Evolutionary conservation across 2,329 filamentous ascomycete genomes (phyloP), one percentile per base, ranked within the genome.

Genomic region (Cordyceps tenuipes): DNA sequence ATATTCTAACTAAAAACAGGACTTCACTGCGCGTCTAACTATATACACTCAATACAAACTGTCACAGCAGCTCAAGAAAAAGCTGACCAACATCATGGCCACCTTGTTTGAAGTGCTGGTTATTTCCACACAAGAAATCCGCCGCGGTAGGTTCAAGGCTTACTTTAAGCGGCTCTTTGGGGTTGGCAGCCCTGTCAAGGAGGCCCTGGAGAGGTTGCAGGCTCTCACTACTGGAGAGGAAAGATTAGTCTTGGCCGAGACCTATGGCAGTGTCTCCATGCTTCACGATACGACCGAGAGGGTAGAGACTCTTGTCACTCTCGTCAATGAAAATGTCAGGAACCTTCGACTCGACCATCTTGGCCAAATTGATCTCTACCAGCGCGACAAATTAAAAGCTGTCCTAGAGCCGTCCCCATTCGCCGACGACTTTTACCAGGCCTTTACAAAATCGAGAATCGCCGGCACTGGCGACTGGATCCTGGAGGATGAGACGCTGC

Each of bases 391-490:
- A 19, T 64, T 78, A 9, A 75, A 73, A 47, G 70, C 71, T 19
- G 70, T 78, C 0, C 59, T 79, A 0, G 68, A 69, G 23, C 78
- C 78, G 0, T 77, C 75, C 0, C 75, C 73, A 0, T 76, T 72
- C 26, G 71, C 77, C 0, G 70, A 75, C 19, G 77, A 80, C 59
- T 72, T 69, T 26, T 78, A 72, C 61, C 69, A 70, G 4, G 69
- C 71, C 23, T 76, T 79, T 49, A 72, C 70, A 23, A 75, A 73
- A 59, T 71, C 70, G 1, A 68, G 73, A 5, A 71, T 78, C 0
- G 67, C 69, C 1, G 73, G 72, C 0, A 80, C 78, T 0, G 77
- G 78, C 26, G 73, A 79, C 44, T 80, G 78, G 78, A 67, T 80
- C 9, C 66, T 75, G 2, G 59, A 69, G 1, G 77, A 80, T 60